Base-by-base conservation (phyloP, 345 rosid species). In the Salix exigua region DNA sequence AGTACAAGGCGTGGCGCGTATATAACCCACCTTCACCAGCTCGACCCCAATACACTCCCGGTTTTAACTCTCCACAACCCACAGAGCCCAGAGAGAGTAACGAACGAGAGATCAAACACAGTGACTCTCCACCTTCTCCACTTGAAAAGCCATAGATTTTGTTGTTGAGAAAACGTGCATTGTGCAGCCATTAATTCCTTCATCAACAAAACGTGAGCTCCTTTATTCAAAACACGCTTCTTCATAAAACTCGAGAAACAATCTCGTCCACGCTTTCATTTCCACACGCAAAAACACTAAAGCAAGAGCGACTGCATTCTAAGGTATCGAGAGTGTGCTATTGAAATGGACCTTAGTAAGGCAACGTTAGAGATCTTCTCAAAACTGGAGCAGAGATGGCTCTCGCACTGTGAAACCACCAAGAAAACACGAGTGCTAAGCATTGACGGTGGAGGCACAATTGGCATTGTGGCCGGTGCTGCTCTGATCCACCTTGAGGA, bases 341-440 rank as follows among this genome's bases (percentile, higher is more conserved):
- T 42, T 40, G 66, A 76, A 68, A 93, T 93, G 98, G 97, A 96
- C 70, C 87, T 93, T 55, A 91, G 97, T 80, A 89, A 96, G 84
- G 96, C 89, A 16, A 91, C 98, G 35, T 86, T 93, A 1, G 99
- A 96, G 85, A 96, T 96, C 84, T 96, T 96, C 86, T 82, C 90
- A 0, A 89, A 91, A 76, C 96, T 96, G 3, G 99, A 96, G 83
- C 97, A 89, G 73, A 86, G 93, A 84, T 93, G 94, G 97, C 91
- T 95, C 44, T 91, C 97, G 25, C 97, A 93, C 87, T 95, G 91
- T 79, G 92, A 88, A 40, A 62, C 83, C 73, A 6, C 84, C 58
- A 87, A 83, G 86, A 89, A 88, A 84, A 89, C 90, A 6, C 89
- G 96, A 16, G 73, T 93, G 71, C 97, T 96, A 61, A 84, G 93